These are phyloP conservation scores for Mucor circinelloides DNA, from an alignment of 371 early-diverging fungal genomes.

Conservation along the genomic window DNA sequence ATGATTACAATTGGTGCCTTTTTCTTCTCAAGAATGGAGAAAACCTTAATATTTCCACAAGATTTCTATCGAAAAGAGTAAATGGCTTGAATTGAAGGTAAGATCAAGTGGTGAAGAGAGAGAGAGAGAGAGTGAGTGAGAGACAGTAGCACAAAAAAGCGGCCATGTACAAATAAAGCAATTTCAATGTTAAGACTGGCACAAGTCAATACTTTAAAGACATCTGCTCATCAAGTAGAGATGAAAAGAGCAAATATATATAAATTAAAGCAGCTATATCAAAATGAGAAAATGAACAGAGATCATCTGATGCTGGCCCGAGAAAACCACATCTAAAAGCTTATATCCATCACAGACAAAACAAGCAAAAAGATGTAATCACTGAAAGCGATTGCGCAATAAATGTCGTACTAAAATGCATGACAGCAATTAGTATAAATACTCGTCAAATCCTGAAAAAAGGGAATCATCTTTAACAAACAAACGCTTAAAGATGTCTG, in stretches of 20 bases:
- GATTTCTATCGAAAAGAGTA: not conserved
- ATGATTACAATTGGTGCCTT: not conserved
- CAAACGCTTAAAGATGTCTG: not conserved
- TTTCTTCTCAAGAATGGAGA: not conserved
- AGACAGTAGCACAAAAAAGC: not conserved
- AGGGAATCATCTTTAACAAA: not conserved
- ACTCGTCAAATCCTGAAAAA: not conserved
- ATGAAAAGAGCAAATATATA: not conserved
- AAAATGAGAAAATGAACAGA: not conserved
- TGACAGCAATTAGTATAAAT: conserved; percentile 9
- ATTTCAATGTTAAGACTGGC: not conserved
- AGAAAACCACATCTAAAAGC: not conserved
- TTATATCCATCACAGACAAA: not conserved
- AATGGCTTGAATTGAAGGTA: not conserved
- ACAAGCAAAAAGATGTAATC: conserved; percentile 31
- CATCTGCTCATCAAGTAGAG: too few relatives aligned
- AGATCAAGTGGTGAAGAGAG: not conserved
- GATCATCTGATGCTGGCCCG: not conserved
- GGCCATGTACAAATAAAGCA: not conserved
- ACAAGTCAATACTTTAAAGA: not conserved
- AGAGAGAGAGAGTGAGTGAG: too few relatives aligned
- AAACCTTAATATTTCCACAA: too few relatives aligned
- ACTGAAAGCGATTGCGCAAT: conserved; percentile 41
- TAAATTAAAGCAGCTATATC: not conserved
- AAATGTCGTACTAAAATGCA: conserved; percentile 7